These are phyloP conservation scores for Cephalotrichum gorgonifer DNA, from an alignment of 2,329 filamentous ascomycete genomes.

Conservation along the genomic window DNA sequence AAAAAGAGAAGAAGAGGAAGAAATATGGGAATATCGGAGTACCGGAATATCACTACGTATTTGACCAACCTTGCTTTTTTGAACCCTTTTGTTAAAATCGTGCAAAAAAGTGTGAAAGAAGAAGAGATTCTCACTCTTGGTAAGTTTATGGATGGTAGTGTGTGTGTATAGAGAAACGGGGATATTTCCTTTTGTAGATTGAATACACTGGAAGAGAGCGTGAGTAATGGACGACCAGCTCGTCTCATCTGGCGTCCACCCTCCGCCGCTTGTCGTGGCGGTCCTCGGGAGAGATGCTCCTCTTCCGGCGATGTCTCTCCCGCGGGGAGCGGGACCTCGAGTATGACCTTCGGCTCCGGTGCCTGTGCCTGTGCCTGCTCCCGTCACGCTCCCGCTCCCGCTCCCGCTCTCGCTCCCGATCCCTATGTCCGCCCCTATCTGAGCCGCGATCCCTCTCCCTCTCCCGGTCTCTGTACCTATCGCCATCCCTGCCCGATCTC, in stretches of 20 bases:
- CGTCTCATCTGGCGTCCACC: slow-evolving; percentile 24
- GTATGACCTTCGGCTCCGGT: slow-evolving; percentile 24
- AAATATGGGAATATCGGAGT: too few species aligned
- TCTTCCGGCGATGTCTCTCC: slow-evolving; percentile 34
- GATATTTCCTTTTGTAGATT: too few species aligned
- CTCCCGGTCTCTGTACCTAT: not conserved
- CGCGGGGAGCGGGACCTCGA: slow-evolving; percentile 44
- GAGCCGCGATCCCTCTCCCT: too few species aligned
- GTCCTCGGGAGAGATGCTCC: slow-evolving; percentile 46
- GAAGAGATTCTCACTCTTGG: too few species aligned
- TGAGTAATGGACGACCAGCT: not conserved
- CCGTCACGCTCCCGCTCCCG: not conserved
- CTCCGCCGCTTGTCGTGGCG: slow-evolving; percentile 50
- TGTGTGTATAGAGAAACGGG: not conserved
- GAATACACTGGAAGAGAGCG: too few species aligned
- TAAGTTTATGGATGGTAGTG: not conserved
- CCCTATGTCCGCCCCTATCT: not conserved
- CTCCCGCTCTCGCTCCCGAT: not conserved
- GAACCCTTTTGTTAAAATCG: too few species aligned
- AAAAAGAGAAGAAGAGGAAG: too few species aligned
- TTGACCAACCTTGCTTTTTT: too few species aligned
- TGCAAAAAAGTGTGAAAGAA: too few species aligned
- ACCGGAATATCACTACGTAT: too few species aligned
- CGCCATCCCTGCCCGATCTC: not conserved
- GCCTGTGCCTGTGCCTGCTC: slow-evolving; percentile 13